Evolutionary conservation across 2,329 filamentous ascomycete genomes (phyloP), one percentile per base, ranked within the genome.

Genomic region (Myriosclerotinia duriaeana): DNA sequence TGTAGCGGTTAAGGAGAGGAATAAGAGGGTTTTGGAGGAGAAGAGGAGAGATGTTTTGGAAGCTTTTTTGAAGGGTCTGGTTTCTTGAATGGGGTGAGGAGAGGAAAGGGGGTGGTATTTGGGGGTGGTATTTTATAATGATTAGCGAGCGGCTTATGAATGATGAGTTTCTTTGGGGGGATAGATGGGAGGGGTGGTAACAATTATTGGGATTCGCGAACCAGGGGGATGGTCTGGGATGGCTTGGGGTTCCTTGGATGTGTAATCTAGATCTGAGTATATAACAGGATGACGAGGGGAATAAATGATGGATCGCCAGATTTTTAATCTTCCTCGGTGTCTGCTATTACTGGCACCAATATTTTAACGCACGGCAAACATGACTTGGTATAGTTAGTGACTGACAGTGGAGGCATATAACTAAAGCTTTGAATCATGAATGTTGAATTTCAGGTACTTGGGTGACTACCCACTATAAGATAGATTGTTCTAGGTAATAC

Each of bases 41-140:
- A 85, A 85, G 75, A 89, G 87, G 79, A 82, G 83, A 66, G 83
- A 83, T 12, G 78, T 93, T 15, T 75, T 96, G 40, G 90, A 93
- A 75, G 79, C 92, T 38, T 96, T 96, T 71, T 74, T 92, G 67
- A 68, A 65, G 56, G 66, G 48, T 14, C 5, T 53, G 30, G 50
- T 42, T 20, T 22, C 36, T 63, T 63, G 38, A 63, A 42, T 12
- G 12, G n/a, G 26, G 3, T 3, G 5, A 1, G 17, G 14, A 4
- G 1, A 4, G 8, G 4, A 6, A 22, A 8, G n/a, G 30, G 26
- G 11, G 9, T 26, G 30, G 30, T 34, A 34, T 12, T 50, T 14
- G n/a, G 30, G 26, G 11, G 9, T 26, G 30, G 30, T 34, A 34
- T 12, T 50, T 38, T 6, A 12, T 20, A 38, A 52, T 14, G 44